Conservation (phyloP, 805 yeast species). For the Wickerhamomyces rabaulensis region DNA sequence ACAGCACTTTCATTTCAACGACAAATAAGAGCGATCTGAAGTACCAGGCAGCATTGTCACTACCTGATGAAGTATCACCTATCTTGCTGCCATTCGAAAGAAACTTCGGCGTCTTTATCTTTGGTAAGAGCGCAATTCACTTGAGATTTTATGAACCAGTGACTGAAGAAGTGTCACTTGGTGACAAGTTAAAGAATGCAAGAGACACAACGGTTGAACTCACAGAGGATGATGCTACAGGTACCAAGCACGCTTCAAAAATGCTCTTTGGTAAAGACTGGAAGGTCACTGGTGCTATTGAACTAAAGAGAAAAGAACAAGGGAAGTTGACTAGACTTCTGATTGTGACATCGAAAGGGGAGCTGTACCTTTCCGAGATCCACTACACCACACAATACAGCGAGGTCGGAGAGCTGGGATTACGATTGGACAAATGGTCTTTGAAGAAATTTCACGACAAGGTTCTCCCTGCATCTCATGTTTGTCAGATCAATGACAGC, state of each 20-base stretch:
- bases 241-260: background rate
- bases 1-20: background rate
- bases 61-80: background rate
- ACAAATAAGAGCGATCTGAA: background rate
- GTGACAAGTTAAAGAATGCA: background rate
- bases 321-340: background rate
- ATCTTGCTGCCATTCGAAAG: background rate
- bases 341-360: conserved; percentile 1
- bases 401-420: background rate
- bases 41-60: background rate
- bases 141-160: background rate
- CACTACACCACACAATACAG: background rate
- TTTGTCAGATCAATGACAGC: conserved; percentile 5
- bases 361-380: background rate
- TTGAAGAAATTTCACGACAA: background rate
- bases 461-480: background rate
- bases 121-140: background rate
- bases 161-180: background rate
- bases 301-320: background rate
- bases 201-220: conserved; percentile 4
- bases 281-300: conserved; percentile 2
- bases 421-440: conserved; percentile 5
- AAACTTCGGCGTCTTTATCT: conserved; percentile 2
- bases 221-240: background rate
- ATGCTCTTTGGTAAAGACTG: background rate